These are phyloP conservation scores for Wickerhamiella hasegawae DNA, from an alignment of 805 yeast genomes.

Conservation along the genomic window DNA sequence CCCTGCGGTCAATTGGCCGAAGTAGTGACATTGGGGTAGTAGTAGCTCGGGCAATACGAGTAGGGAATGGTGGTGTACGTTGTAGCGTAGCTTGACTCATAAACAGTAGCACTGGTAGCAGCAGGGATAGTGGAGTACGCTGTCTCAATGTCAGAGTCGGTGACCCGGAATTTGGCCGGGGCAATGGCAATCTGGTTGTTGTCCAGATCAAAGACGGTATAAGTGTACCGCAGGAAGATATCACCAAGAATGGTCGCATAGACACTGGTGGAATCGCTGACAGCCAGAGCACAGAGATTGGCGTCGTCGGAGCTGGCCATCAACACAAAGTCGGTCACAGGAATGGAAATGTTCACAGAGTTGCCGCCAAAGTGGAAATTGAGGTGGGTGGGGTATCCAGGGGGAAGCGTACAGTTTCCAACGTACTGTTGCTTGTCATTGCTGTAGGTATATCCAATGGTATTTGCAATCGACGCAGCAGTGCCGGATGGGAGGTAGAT, in stretches of 20 bases:
- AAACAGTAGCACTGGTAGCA: slow-evolving; percentile 1
- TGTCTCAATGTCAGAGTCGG: slow-evolving; percentile 13
- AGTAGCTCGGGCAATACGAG: no score
- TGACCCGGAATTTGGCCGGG: slow-evolving; percentile 11
- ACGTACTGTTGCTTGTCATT: slow-evolving; percentile 22
- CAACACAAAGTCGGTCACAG: slow-evolving; percentile 15
- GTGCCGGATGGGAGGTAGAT: slow-evolving; percentile 30
- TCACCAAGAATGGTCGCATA: slow-evolving; percentile 41
- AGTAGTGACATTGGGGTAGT: no score
- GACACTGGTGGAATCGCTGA: slow-evolving; percentile 18
- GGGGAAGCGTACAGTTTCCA: slow-evolving; percentile 15
- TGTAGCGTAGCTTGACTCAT: no score
- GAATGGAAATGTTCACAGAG: slow-evolving; percentile 12
- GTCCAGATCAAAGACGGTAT: slow-evolving; percentile 1
- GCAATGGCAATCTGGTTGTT: slow-evolving; percentile 3
- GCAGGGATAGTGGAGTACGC: slow-evolving; percentile 12
- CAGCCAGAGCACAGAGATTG: slow-evolving; percentile 11
- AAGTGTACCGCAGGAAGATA: slow-evolving; percentile 42
- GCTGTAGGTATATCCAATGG: slow-evolving; percentile 27
- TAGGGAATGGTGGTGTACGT: no score
- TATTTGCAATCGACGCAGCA: slow-evolving; percentile 17
- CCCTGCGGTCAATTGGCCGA: no score
- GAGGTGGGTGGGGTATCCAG: slow-evolving; percentile 23
- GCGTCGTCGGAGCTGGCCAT: slow-evolving; percentile 24
- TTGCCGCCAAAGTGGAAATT: slow-evolving; percentile 15